phyloP scores from a whole-genome alignment of 768 basidiomycete species.

The Hemileccinum impolitum region DNA sequence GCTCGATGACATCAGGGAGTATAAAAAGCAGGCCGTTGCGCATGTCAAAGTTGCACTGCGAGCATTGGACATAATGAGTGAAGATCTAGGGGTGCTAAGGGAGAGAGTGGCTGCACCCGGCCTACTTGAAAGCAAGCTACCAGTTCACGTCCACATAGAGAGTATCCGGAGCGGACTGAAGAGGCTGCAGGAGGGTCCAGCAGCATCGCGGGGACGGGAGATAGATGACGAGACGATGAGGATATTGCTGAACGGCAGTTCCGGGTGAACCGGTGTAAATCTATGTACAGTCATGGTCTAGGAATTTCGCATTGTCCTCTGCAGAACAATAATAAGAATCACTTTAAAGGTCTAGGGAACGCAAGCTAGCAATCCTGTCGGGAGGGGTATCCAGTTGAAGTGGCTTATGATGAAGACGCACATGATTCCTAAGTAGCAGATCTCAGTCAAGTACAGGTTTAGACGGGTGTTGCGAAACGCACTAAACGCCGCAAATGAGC shows the following conservation, averaged over 20 bases:
- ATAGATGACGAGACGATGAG: slow-evolving; percentile 38
- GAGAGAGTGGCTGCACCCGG: slow-evolving; percentile 70
- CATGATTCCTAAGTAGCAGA: background rate
- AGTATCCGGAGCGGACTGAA: slow-evolving; percentile 65
- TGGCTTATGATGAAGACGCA: background rate
- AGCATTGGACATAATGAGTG: slow-evolving; percentile 58
- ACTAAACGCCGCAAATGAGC: background rate
- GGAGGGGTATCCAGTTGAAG: background rate
- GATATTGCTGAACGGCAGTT: slow-evolving; percentile 18
- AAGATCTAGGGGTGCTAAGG: slow-evolving; percentile 73
- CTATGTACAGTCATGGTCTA: background rate
- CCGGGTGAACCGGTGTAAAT: slow-evolving; percentile 4
- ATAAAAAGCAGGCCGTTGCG: slow-evolving; percentile 56
- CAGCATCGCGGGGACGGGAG: slow-evolving; percentile 46
- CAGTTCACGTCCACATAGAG: slow-evolving; percentile 72
- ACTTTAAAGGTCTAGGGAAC: background rate
- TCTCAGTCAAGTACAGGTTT: background rate
- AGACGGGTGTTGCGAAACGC: background rate
- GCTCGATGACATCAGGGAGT: slow-evolving; percentile 51
- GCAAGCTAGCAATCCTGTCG: no score
- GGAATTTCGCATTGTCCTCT: background rate
- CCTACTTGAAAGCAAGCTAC: slow-evolving; percentile 54
- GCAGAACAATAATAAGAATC: background rate
- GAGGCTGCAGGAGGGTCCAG: slow-evolving; percentile 50
- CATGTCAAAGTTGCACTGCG: slow-evolving; percentile 68